These are phyloP conservation scores for Raddia distichophylla DNA, from an alignment of 176 grass and related monocot species.

Conservation along the genomic window DNA sequence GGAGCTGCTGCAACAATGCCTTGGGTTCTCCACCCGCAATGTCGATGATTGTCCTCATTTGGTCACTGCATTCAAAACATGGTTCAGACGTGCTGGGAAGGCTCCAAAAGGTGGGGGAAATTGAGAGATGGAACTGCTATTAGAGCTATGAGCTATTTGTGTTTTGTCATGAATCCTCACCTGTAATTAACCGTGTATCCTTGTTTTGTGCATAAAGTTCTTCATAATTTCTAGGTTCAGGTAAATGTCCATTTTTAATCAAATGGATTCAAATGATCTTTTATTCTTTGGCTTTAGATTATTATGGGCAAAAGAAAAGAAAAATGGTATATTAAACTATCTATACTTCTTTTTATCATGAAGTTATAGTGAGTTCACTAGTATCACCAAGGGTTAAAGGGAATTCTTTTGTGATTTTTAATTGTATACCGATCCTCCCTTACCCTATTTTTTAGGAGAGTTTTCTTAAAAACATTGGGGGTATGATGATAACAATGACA, in stretches of 20 bases:
- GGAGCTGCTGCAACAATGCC: conserved; percentile 73
- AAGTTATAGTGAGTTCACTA: too few relatives aligned
- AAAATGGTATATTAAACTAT: too few relatives aligned
- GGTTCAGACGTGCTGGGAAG: conserved; percentile 45
- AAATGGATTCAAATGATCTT: too few relatives aligned
- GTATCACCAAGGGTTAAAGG: too few relatives aligned
- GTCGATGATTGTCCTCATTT: conserved; percentile 41
- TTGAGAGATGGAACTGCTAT: conserved; percentile 16
- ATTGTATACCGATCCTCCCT: too few relatives aligned
- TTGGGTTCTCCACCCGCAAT: conserved; percentile 79
- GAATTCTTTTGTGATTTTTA: too few relatives aligned
- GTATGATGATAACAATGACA: too few relatives aligned
- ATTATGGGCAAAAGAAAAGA: too few relatives aligned
- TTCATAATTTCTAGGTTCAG: neutral
- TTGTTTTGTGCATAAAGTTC: neutral
- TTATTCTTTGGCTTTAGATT: too few relatives aligned
- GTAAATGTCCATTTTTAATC: neutral
- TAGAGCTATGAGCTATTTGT: neutral
- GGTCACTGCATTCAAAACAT: conserved; percentile 42
- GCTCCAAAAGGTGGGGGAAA: conserved; percentile 27
- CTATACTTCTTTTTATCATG: too few relatives aligned
- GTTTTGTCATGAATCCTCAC: conserved; percentile 3
- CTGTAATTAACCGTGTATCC: conserved; percentile 15
- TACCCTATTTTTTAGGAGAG: too few relatives aligned
- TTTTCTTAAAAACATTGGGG: too few relatives aligned